Conservation (phyloP, 2,329 filamentous ascomycete species). For the Iodosphaeria phyllophila region DNA sequence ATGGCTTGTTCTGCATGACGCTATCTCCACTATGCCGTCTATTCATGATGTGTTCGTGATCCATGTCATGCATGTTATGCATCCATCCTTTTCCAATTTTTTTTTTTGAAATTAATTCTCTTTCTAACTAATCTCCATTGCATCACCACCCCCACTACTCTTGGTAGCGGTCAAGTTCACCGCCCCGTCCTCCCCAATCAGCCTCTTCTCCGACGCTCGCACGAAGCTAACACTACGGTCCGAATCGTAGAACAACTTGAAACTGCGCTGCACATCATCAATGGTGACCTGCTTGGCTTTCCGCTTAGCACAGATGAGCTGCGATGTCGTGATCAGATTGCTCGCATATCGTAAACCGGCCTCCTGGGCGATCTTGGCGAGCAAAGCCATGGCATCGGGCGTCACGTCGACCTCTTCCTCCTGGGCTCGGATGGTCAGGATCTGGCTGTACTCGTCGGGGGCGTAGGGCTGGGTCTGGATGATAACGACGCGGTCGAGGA, state of each 20-base stretch:
- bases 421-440: conserved; percentile 77
- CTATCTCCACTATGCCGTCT: no score
- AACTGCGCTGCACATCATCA: conserved; percentile 84
- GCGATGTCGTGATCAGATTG: conserved; percentile 89
- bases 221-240: conserved; percentile 80
- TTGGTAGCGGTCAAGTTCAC: conserved; percentile 49
- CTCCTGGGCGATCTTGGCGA: conserved; percentile 92
- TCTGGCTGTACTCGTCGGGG: conserved; percentile 75
- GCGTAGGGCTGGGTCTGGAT: conserved; percentile 81
- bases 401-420: conserved; percentile 92
- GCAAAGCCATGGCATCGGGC: conserved; percentile 72
- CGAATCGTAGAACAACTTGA: conserved; percentile 85
- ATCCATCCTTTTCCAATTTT: no score
- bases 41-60: no score
- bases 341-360: conserved; percentile 88
- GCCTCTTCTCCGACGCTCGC: conserved; percentile 70
- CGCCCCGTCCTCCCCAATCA: conserved; percentile 72
- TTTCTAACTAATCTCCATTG: conserved; percentile 15
- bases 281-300: conserved; percentile 68
- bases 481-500: conserved; percentile 89
- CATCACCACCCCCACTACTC: conserved; percentile 19
- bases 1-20: no score
- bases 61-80: no score
- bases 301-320: conserved; percentile 73
- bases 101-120: no score